A percentile compares a stretch with the other conserved stretches of the same genome.
These are phyloP conservation scores for Cinnamomum chago DNA, from an alignment of 164 flowering plant species.

Conservation along the genomic window DNA sequence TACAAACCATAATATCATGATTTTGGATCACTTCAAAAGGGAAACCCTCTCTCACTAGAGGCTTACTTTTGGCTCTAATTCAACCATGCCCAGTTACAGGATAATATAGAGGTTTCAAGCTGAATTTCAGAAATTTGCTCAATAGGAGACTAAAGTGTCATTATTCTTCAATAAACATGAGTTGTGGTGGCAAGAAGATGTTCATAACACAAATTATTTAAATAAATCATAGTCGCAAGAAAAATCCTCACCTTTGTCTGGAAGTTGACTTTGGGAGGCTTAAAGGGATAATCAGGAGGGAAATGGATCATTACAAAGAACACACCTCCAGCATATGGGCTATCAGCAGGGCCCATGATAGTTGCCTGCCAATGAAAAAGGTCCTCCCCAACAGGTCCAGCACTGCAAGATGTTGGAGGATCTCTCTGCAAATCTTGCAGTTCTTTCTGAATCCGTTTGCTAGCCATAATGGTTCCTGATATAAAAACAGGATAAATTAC, in stretches of 20 bases:
- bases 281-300: constrained; percentile 32
- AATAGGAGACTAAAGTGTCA: too few species aligned
- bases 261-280: constrained; percentile 33
- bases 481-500: not conserved
- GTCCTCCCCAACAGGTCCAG: constrained; percentile 28
- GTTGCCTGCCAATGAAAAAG: constrained; percentile 33
- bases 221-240: not conserved
- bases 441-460: constrained; percentile 29
- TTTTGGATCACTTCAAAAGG: too few species aligned
- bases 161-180: too few species aligned
- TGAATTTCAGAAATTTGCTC: too few species aligned
- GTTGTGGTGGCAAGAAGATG: not conserved
- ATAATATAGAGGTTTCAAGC: too few species aligned
- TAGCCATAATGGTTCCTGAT: constrained; percentile 21
- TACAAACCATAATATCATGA: too few species aligned
- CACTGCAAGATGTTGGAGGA: constrained; percentile 31
- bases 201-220: not conserved
- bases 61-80: too few species aligned
- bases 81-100: too few species aligned
- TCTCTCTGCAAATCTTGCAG: constrained; percentile 32
- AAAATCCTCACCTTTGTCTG: constrained; percentile 21
- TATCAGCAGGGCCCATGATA: constrained; percentile 28
- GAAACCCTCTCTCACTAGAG: too few species aligned
- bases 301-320: constrained; percentile 30
- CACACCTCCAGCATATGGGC: constrained; percentile 27